phyloP scores from a whole-genome alignment of 139 green algal species.

The Auxenochlorella protothecoides region DNA sequence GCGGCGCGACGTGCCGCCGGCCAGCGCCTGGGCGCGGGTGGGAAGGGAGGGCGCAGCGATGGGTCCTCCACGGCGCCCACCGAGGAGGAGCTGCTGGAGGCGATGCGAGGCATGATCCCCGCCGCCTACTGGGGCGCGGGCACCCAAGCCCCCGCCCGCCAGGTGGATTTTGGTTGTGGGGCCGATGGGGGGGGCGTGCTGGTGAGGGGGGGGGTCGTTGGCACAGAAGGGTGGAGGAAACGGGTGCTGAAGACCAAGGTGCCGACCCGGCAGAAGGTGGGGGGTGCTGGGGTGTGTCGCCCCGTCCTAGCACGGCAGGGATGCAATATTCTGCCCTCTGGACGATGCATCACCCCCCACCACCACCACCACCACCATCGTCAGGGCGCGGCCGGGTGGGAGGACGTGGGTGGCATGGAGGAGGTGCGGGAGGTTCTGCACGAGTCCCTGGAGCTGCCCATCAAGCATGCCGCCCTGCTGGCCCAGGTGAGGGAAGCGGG shows the following conservation, averaged over 20 bases:
- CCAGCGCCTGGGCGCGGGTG: neutral
- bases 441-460: constrained; percentile 75
- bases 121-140: constrained; percentile 52
- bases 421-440: constrained; percentile 61
- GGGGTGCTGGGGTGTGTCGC: neutral
- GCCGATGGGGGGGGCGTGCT: no score
- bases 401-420: constrained; percentile 74
- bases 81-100: constrained; percentile 32
- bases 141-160: neutral
- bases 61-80: neutral
- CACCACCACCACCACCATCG: no score
- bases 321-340: no score
- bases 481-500: constrained; percentile 4
- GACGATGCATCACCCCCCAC: no score
- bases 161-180: no score
- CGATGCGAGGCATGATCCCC: constrained; percentile 48
- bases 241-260: no score
- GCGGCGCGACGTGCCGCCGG: constrained; percentile 29
- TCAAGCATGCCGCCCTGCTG: constrained; percentile 45
- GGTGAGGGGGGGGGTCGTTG: no score
- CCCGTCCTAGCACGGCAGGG: no score
- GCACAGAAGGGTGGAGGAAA: no score
- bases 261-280: no score
- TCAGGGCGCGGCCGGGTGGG: constrained; percentile 43
- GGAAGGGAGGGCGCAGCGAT: neutral